Conservation (phyloP, 2,329 filamentous ascomycete genomes). For the Penicillium oxalicum region DNA sequence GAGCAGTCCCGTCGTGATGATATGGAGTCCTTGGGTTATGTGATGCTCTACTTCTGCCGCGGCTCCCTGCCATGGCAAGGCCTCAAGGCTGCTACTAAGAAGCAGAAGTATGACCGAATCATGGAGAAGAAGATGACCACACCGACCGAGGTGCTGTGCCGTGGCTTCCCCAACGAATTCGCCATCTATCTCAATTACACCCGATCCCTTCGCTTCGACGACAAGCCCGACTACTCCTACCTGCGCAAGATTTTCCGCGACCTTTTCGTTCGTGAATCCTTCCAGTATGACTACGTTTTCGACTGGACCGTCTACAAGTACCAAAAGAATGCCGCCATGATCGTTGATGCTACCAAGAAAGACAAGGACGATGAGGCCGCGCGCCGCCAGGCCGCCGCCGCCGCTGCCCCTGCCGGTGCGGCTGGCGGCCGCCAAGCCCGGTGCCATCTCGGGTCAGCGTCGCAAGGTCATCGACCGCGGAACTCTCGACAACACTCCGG, state of each 20-base stretch:
- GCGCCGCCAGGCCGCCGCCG: constrained; percentile 61
- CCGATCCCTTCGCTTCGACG: constrained; percentile 94
- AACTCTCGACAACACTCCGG: constrained; percentile 62
- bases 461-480: constrained; percentile 76
- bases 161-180: constrained; percentile 98
- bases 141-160: constrained; percentile 95
- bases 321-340: constrained; percentile 97
- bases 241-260: constrained; percentile 99
- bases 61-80: constrained; percentile 98
- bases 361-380: constrained; percentile 68
- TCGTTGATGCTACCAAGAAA: constrained; percentile 71
- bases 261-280: constrained; percentile 95
- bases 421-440: constrained; percentile 61
- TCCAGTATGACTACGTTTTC: constrained; percentile 99
- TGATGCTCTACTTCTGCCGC: constrained; percentile 99
- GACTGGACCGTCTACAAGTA: constrained; percentile 99
- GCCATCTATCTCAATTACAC: constrained; percentile 99
- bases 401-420: constrained; percentile 51
- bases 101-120: constrained; percentile 99
- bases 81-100: constrained; percentile 96
- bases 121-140: constrained; percentile 99
- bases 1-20: constrained; percentile 99
- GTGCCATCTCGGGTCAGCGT: constrained; percentile 67
- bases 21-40: constrained; percentile 98
- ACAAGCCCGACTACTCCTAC: constrained; percentile 99